phyloP scores from a whole-genome alignment of 257 asterid genomes.

The Gentiana straminea region DNA sequence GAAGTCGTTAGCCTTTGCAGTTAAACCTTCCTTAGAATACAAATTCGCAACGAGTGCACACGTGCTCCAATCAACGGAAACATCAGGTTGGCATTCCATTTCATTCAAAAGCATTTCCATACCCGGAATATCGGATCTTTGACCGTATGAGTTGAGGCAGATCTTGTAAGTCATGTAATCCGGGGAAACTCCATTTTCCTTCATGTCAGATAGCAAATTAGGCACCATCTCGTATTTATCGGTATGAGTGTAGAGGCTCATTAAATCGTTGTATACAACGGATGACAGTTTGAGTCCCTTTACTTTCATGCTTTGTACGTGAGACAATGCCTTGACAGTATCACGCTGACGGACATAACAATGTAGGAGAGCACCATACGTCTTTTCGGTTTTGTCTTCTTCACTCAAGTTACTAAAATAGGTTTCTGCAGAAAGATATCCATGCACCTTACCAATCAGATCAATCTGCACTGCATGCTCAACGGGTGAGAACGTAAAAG shows the following conservation, averaged over 20 bases:
- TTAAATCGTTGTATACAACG: constrained; percentile 53
- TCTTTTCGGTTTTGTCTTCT: constrained; percentile 49
- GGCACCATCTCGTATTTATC: constrained; percentile 45
- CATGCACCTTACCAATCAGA: constrained; percentile 68
- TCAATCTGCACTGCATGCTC: constrained; percentile 79
- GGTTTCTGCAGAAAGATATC: constrained; percentile 50
- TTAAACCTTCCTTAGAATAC: constrained; percentile 42
- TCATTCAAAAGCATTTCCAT: constrained; percentile 50
- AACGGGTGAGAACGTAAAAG: constrained; percentile 36
- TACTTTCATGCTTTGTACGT: constrained; percentile 48
- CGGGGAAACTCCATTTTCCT: constrained; percentile 38
- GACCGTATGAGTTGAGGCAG: constrained; percentile 68
- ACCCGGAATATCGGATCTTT: constrained; percentile 51
- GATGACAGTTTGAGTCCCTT: constrained; percentile 43
- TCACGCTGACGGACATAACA: constrained; percentile 56
- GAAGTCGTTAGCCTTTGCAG: constrained; percentile 33
- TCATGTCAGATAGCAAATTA: constrained; percentile 42
- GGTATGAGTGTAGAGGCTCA: constrained; percentile 44
- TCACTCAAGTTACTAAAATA: constrained; percentile 52
- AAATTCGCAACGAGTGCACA: constrained; percentile 57
- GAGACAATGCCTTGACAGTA: constrained; percentile 39
- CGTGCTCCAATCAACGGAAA: constrained; percentile 66
- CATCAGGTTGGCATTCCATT: constrained; percentile 47
- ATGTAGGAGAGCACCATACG: constrained; percentile 79
- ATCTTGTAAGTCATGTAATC: constrained; percentile 67